These are phyloP conservation scores for Litchi chinensis DNA, from an alignment of 345 rosid species.

Conservation along the genomic window DNA sequence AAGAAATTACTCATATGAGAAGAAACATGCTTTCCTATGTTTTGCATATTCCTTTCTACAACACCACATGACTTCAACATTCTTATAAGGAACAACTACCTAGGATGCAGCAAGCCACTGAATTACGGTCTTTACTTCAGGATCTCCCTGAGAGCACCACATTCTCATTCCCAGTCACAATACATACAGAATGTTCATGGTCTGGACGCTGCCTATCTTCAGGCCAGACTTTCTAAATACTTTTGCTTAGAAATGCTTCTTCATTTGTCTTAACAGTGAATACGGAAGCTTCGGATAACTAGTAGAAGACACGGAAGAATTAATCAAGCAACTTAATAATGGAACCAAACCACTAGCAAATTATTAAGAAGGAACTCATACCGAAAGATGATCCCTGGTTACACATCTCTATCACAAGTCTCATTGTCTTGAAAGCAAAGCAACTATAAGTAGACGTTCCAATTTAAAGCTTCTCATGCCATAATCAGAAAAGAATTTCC, in stretches of 20 bases:
- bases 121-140: conserved; percentile 72
- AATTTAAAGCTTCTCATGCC: no score
- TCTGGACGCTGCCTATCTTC: conserved; percentile 27
- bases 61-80: neutral
- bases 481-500: no score
- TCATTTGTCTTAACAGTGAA: conserved; percentile 32
- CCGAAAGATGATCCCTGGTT: no score
- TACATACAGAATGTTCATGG: conserved; percentile 50
- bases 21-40: neutral
- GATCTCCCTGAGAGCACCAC: conserved; percentile 96
- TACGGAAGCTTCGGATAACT: conserved; percentile 44
- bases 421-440: no score
- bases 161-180: conserved; percentile 94
- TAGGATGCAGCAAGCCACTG: conserved; percentile 98
- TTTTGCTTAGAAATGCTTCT: conserved; percentile 26
- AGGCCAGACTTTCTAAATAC: conserved; percentile 26
- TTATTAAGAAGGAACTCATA: no score
- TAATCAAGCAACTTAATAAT: neutral
- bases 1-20: neutral
- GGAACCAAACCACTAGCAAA: no score
- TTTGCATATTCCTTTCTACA: neutral
- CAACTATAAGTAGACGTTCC: no score
- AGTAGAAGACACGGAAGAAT: conserved; percentile 13
- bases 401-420: no score
- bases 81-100: conserved; percentile 37